Base-by-base conservation (phyloP, 441 rosid genomes). In the Erysimum cheiri region DNA sequence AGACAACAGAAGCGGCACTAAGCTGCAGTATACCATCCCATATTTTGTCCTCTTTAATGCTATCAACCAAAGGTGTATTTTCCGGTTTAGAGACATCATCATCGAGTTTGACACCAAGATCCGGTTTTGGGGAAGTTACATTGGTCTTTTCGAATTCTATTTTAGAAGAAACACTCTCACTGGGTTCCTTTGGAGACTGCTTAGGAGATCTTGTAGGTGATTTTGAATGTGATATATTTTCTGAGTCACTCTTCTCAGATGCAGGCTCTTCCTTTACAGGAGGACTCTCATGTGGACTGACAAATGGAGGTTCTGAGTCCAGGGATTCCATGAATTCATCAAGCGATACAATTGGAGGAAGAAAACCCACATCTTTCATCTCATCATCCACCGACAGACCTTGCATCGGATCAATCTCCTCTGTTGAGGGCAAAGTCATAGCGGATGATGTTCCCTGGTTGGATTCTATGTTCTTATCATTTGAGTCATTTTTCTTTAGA, bases 281-380 rank as follows among this genome's bases (percentile, higher is more conserved):
- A 39, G 46, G 46, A 44, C 37, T 29, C 36, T 41, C 68, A 3
- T 85, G 85, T n/a, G 86, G 80, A 71, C 81, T 82, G 76, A 82
- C 91, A 83, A 92, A 92, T 6, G 98, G 95, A 15, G 97, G 97
- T 69, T 95, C 98, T 5, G 97, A 75, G 78, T 88, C 78, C 70
- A 95, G 84, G 22, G 97, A 92, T 68, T 90, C 87, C 96, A 95
- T 90, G 75, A 95, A 95, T 68, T 95, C 99, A 62, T 95, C 96
- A 55, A 95, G 88, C n/a, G 99, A 90, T 60, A 89, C 98, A 77
- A 95, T 90, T 26, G 98, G 97, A 69, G 96, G 91, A 83, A 89
- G 99, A 83, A 86, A 83, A 26, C 82, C 95, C 12, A 83, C 79
- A 70, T 89, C 92, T 72, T 90, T 88, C 77, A 90, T 59, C 71